Percentiles rank a stretch among this genome's conserved stretches.
phyloP scores from a whole-genome alignment of 768 basidiomycete genomes.

The Russula lepida region DNA sequence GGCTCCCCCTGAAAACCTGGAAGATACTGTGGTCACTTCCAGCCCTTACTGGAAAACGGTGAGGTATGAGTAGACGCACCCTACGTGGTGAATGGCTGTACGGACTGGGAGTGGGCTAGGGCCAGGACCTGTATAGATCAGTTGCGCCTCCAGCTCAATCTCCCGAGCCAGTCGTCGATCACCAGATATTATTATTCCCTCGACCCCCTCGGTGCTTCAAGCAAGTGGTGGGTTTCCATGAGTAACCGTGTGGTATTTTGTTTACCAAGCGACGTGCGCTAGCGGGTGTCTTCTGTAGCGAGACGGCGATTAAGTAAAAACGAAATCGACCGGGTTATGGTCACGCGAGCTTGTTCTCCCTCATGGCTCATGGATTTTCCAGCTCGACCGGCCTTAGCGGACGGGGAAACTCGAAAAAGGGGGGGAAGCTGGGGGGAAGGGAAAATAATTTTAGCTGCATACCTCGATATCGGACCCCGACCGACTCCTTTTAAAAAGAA shows the following conservation, averaged over 20 bases:
- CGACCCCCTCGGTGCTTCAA: background rate
- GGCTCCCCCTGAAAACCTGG: background rate
- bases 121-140: background rate
- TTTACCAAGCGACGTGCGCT: background rate
- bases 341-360: background rate
- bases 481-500: background rate
- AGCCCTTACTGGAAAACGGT: background rate
- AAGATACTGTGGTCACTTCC: background rate
- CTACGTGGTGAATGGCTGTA: background rate
- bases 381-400: background rate
- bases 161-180: background rate
- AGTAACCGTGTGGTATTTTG: background rate
- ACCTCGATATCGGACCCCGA: slow-evolving; percentile 1
- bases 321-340: background rate
- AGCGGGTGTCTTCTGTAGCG: background rate
- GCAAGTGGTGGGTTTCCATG: background rate
- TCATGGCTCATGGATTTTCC: background rate
- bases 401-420: background rate
- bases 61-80: background rate
- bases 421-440: background rate
- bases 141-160: background rate
- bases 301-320: slow-evolving; percentile 12
- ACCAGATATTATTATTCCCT: background rate
- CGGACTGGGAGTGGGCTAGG: background rate
- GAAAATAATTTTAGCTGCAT: background rate